Evolutionary conservation across 805 yeast species (phyloP).

Genomic region (Groenewaldozyma salmanticensis): DNA sequence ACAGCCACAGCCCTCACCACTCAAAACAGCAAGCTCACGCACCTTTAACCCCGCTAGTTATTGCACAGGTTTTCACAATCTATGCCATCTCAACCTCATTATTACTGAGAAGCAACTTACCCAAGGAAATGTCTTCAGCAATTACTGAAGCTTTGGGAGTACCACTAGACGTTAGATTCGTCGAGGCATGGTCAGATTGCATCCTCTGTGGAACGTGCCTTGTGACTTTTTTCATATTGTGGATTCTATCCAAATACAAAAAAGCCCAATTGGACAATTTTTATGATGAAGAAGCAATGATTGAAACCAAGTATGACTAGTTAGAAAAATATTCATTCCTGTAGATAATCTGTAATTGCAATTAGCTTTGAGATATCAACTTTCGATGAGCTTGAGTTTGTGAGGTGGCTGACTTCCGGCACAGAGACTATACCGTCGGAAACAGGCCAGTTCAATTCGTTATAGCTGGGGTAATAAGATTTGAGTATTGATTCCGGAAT

Average conservation of each 20-base stretch:
- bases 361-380: no score
- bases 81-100: slow-evolving; percentile 33
- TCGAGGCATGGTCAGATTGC: slow-evolving; percentile 32
- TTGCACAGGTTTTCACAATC: slow-evolving; percentile 30
- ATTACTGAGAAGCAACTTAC: slow-evolving; percentile 31
- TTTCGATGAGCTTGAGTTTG: no score
- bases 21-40: no score
- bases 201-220: slow-evolving; percentile 26
- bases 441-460: neutral
- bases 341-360: no score
- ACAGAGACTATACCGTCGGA: neutral
- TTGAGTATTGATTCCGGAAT: neutral
- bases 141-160: slow-evolving; percentile 32
- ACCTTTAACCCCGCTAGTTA: slow-evolving; percentile 18
- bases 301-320: slow-evolving; percentile 15
- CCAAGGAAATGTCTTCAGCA: slow-evolving; percentile 30
- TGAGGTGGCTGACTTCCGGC: no score
- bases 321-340: no score
- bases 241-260: slow-evolving; percentile 3
- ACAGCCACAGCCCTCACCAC: slow-evolving; percentile 6
- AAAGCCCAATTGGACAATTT: slow-evolving; percentile 5
- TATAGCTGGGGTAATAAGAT: neutral
- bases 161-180: slow-evolving; percentile 28
- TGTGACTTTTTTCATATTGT: slow-evolving; percentile 14
- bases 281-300: slow-evolving; percentile 17